These are phyloP conservation scores for Chlamydomonas urium DNA, from an alignment of 139 green algal genomes.

Conservation along the genomic window DNA sequence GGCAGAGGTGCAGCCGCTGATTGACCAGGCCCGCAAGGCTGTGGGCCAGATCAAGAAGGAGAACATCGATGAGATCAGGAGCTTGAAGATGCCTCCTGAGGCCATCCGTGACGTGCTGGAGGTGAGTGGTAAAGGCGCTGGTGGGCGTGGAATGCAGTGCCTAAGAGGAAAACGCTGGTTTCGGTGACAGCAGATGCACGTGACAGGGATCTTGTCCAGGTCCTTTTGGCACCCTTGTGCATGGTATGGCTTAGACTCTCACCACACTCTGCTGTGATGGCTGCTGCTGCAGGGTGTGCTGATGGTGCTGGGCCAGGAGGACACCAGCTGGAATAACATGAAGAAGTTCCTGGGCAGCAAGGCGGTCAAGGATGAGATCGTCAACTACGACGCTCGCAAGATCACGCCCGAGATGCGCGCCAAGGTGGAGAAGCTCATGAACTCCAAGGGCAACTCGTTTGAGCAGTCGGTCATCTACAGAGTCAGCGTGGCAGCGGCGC, in stretches of 20 bases:
- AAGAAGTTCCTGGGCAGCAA: conserved; percentile 74
- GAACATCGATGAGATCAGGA: conserved; percentile 79
- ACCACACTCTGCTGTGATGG: too few relatives aligned
- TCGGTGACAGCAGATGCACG: too few relatives aligned
- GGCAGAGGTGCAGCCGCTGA: conserved; percentile 64
- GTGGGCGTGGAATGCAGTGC: conserved; percentile 72
- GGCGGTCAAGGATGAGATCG: conserved; percentile 59
- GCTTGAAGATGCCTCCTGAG: conserved; percentile 64
- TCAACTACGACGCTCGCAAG: conserved; percentile 76
- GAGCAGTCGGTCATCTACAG: conserved; percentile 64
- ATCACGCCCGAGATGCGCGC: conserved; percentile 24
- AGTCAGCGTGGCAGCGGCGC: conserved; percentile 69
- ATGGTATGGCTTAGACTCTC: too few relatives aligned
- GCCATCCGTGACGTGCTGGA: conserved; percentile 74
- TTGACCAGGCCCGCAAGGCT: conserved; percentile 65
- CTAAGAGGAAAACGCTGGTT: conserved; percentile 77
- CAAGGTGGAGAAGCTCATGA: conserved; percentile 44
- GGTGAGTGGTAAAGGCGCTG: conserved; percentile 64
- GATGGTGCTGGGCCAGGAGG: conserved; percentile 63
- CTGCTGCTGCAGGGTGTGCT: conserved; percentile 76
- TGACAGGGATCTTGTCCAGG: too few relatives aligned
- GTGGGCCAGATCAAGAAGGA: conserved; percentile 81
- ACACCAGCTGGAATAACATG: conserved; percentile 83
- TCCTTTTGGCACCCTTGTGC: too few relatives aligned
- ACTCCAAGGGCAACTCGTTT: conserved; percentile 59